phyloP scores from a whole-genome alignment of 176 grass and related monocot species.

The Eragrostis nindensis region DNA sequence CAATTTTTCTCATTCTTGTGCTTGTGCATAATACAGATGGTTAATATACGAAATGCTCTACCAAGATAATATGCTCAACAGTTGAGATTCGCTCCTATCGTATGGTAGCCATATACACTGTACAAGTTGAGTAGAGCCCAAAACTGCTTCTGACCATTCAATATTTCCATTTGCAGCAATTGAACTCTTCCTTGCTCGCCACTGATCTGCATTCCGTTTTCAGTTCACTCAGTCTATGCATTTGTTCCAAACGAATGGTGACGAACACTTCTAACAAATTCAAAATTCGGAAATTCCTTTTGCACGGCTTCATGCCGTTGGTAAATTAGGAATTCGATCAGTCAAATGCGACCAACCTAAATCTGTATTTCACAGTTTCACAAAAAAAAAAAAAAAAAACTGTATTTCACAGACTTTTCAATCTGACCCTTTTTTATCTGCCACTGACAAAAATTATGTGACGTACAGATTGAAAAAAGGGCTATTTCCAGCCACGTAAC shows the following conservation, averaged over 20 bases:
- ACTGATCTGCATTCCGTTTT: conserved; percentile 23
- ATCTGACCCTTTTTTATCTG: neutral
- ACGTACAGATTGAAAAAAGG: no score
- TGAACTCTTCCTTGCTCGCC: conserved; percentile 21
- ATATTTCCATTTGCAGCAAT: conserved; percentile 13
- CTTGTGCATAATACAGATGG: conserved; percentile 13
- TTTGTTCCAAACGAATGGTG: conserved; percentile 4
- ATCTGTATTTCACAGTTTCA: no score
- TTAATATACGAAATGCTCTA: conserved; percentile 47
- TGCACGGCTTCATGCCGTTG: neutral
- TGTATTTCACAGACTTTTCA: neutral
- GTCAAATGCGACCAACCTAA: neutral
- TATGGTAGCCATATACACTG: conserved; percentile 29
- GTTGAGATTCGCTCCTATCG: conserved; percentile 36
- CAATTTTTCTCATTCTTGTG: conserved; percentile 8
- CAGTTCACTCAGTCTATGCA: neutral
- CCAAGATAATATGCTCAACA: conserved; percentile 23
- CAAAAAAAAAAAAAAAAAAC: no score
- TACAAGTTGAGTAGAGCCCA: conserved; percentile 30
- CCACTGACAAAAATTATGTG: no score
- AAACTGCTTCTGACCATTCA: conserved; percentile 27
- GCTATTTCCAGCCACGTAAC: no score
- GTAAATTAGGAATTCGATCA: neutral
- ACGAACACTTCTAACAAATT: neutral
- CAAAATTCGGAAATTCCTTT: neutral